Base-by-base conservation (phyloP, 1,284 basidiomycete species). In the Amylostereum chailletii region DNA sequence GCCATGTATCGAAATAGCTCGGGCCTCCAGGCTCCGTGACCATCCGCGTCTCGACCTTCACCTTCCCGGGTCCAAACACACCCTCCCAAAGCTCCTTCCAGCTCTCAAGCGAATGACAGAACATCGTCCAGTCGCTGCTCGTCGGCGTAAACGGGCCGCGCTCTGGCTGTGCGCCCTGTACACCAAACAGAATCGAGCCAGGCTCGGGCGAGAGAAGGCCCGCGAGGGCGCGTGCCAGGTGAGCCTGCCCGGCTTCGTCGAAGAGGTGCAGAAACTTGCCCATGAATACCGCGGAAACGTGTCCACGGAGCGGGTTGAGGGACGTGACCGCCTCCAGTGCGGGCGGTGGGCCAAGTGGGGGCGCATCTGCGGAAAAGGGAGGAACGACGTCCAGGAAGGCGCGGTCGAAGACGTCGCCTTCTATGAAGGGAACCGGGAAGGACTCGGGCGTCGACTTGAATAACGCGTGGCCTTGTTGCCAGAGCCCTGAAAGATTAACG, bases 201-300 rank as follows among this genome's bases (percentile, higher is more conserved):
- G 61, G 59, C 44, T 59, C 55, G 1, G 63, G 57, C n/a, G 62
- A 63, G 37, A 71, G 64, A 3, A 76, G 58, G 1, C 65, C 58
- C 1, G 66, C 69, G 37, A 74, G 55, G 3, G 57, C 62, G 10
- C 57, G 57, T 2, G 69, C 74, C 2, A 73, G 58, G 7, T 64
- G 44, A 4, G 60, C 48, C 57, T 76, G 72, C 7, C 62, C 42
- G 5, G 65, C 66, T 51, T 72, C 63, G n/a, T 58, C 49, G 56
- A 76, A 76, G 5, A 77, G 62, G 52, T 77, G 74, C 59, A 77
- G 77, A 54, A 77, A 66, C 1, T 66, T 56, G 3, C 69, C 68
- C 4, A 67, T 63, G 51, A 72, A 68, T 33, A 77, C 71, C 5
- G 66, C 70, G 3, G 71, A 68, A 10, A 71, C 55, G 37, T 66